A percentile compares a stretch with the other conserved stretches of the same genome.
Conservation (phyloP, 345 rosid genomes). For the Eucalyptus camaldulensis region DNA sequence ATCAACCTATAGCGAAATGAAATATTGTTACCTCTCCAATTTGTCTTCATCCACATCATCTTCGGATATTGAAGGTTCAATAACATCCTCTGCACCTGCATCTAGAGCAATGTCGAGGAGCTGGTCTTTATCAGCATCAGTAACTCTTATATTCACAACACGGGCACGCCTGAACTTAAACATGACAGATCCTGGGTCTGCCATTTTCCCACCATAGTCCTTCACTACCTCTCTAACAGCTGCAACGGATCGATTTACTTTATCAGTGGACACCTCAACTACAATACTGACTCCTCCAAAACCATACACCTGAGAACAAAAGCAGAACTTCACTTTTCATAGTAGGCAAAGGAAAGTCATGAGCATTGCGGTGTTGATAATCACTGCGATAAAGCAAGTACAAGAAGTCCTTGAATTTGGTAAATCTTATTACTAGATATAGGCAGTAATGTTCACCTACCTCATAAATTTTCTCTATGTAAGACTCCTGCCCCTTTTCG, state of each 20-base stretch:
- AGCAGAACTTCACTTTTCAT: background rate
- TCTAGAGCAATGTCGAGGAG: slow-evolving; percentile 68
- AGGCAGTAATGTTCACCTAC: slow-evolving; percentile 13
- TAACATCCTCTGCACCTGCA: slow-evolving; percentile 94
- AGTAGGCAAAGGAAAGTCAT: background rate
- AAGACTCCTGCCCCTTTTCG: slow-evolving; percentile 88
- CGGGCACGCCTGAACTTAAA: slow-evolving; percentile 82
- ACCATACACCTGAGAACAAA: slow-evolving; percentile 64
- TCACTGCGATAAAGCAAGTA: background rate
- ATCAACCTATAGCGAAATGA: background rate
- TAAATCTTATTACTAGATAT: background rate
- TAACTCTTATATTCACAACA: slow-evolving; percentile 59
- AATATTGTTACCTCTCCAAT: slow-evolving; percentile 36
- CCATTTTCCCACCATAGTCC: slow-evolving; percentile 92
- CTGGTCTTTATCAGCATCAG: slow-evolving; percentile 74
- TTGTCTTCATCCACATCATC: slow-evolving; percentile 66
- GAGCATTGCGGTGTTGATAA: background rate
- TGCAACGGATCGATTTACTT: slow-evolving; percentile 77
- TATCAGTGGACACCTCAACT: slow-evolving; percentile 85
- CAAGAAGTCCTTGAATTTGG: background rate
- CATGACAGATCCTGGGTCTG: slow-evolving; percentile 89
- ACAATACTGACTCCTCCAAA: slow-evolving; percentile 91
- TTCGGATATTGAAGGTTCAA: slow-evolving; percentile 67
- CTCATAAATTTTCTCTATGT: slow-evolving; percentile 81
- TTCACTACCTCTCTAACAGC: slow-evolving; percentile 72